Conservation (phyloP, 1,139 yeast species). For the Magnusiomyces tetraspermus region DNA sequence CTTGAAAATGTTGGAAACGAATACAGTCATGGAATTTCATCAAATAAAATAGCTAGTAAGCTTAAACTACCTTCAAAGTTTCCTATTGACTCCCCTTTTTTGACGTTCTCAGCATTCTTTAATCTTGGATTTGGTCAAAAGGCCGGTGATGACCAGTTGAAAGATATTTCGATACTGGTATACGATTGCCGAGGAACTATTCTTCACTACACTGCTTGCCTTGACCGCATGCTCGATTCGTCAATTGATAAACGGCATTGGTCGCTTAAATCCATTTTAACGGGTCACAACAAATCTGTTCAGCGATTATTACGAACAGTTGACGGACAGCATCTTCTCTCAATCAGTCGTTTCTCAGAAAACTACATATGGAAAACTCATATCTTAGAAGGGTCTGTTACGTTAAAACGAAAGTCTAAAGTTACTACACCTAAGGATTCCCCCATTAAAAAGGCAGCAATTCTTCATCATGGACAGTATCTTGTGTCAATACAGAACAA, state of each 20-base stretch:
- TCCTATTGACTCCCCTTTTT: constrained; percentile 16
- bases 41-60: constrained; percentile 34
- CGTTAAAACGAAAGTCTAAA: constrained; percentile 25
- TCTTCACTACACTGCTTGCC: constrained; percentile 37
- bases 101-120: constrained; percentile 13
- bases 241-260: constrained; percentile 16
- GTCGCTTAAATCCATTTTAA: constrained; percentile 37
- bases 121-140: constrained; percentile 6
- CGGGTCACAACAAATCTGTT: constrained; percentile 81
- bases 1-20: constrained; percentile 42
- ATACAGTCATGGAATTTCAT: neutral
- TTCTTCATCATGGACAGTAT: constrained; percentile 46
- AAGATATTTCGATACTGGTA: constrained; percentile 37
- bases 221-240: constrained; percentile 32
- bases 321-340: constrained; percentile 49
- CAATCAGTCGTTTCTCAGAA: constrained; percentile 32
- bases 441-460: constrained; percentile 39
- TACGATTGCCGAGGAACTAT: constrained; percentile 47
- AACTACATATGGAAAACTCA: constrained; percentile 30
- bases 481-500: constrained; percentile 36
- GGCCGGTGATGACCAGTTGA: constrained; percentile 5
- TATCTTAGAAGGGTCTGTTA: constrained; percentile 22
- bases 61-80: constrained; percentile 12
- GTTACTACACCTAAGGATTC: constrained; percentile 29
- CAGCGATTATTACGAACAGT: constrained; percentile 54